Evolutionary conservation across 805 yeast genomes (phyloP).

Genomic region (Starmerella riodocensis): DNA sequence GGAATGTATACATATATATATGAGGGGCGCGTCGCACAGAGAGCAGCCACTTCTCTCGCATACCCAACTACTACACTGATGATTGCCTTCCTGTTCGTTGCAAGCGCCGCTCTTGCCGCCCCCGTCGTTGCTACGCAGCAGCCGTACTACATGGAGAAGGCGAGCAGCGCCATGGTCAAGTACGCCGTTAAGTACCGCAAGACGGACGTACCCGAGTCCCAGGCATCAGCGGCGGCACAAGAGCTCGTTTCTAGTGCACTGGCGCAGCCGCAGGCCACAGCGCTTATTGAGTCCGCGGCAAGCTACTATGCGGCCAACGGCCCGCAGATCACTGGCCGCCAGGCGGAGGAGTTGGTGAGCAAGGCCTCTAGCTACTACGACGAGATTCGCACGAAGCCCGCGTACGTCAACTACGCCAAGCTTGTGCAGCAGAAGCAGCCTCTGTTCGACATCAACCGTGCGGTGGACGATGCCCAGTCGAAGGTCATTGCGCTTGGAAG

Average conservation of each 20-base stretch:
- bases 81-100: slow-evolving; percentile 7
- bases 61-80: too few relatives aligned
- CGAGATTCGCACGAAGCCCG: slow-evolving; percentile 15
- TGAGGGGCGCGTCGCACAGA: too few relatives aligned
- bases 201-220: slow-evolving; percentile 12
- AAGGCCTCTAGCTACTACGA: slow-evolving; percentile 19
- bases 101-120: slow-evolving; percentile 8
- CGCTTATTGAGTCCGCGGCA: slow-evolving; percentile 14
- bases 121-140: slow-evolving; percentile 3
- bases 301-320: slow-evolving; percentile 15
- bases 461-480: slow-evolving; percentile 11
- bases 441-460: slow-evolving; percentile 16
- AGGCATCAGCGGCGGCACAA: slow-evolving; percentile 18
- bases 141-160: slow-evolving; percentile 17
- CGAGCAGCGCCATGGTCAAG: slow-evolving; percentile 15
- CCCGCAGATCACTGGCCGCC: slow-evolving; percentile 11
- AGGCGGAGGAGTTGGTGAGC: slow-evolving; percentile 15
- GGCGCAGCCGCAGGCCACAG: slow-evolving; percentile 18
- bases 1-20: too few relatives aligned
- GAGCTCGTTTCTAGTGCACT: slow-evolving; percentile 13
- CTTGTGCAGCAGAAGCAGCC: slow-evolving; percentile 13
- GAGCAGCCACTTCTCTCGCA: too few relatives aligned
- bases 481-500: slow-evolving; percentile 1
- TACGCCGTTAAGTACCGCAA: slow-evolving; percentile 16
- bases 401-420: slow-evolving; percentile 14